phyloP scores from a whole-genome alignment of 108 stramenopile genomes.

The Nitzschia putrida region DNA sequence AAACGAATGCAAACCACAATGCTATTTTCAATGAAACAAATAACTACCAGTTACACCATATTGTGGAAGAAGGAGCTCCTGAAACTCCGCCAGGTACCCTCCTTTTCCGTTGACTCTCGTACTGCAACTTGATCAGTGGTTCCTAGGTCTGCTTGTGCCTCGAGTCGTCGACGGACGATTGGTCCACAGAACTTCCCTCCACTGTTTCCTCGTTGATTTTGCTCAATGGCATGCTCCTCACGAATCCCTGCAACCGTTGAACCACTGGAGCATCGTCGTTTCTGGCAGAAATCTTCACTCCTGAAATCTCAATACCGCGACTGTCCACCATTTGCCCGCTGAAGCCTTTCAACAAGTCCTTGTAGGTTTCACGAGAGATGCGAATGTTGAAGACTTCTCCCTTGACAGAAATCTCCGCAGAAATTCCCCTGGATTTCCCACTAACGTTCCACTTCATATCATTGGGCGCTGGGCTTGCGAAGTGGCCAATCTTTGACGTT shows the following conservation, averaged over 20 bases:
- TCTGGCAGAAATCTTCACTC: conserved; percentile 40
- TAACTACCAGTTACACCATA: too few species aligned
- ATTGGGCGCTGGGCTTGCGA: conserved; percentile 7
- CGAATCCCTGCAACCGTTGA: conserved; percentile 56
- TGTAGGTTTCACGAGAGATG: conserved; percentile 51
- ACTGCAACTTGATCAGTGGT: too few species aligned
- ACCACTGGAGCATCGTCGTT: conserved; percentile 58
- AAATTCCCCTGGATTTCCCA: conserved; percentile 13
- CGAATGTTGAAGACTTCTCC: conserved; percentile 67
- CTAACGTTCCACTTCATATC: conserved; percentile 17
- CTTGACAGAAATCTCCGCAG: conserved; percentile 65
- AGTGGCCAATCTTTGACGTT: conserved; percentile 21
- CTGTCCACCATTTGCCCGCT: conserved; percentile 52
- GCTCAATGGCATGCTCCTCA: conserved; percentile 40
- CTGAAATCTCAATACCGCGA: conserved; percentile 45
- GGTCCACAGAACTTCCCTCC: conserved; percentile 22
- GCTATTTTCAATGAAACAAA: too few species aligned
- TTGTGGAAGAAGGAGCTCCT: too few species aligned
- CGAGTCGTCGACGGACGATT: background rate
- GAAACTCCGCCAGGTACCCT: too few species aligned
- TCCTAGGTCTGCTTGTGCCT: background rate
- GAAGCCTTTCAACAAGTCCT: conserved; percentile 53
- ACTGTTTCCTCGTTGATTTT: conserved; percentile 29
- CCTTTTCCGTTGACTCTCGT: too few species aligned
- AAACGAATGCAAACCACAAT: too few species aligned